Base-by-base conservation (phyloP, 495 filamentous ascomycete genomes). In the Apiosordaria backusii region DNA sequence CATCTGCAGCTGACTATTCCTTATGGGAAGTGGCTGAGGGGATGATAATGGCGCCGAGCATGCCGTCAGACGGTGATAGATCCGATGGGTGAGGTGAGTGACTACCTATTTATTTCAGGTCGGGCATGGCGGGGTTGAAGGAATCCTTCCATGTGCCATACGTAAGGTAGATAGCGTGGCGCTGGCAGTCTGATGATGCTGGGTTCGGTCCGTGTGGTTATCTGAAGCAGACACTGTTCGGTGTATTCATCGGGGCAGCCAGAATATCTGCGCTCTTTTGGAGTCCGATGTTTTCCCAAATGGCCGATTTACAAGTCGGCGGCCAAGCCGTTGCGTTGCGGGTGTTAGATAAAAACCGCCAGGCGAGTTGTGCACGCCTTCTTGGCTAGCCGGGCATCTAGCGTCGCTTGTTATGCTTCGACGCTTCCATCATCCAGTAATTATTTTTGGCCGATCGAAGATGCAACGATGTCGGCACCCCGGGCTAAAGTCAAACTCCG, bases 401-500 rank as follows among this genome's bases (percentile, higher is more conserved):
- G 35, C 35, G 35, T 45, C 35, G 5, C 16, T 45, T 18, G 10
- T 45, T 45, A 45, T 45, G 35, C 35, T 45, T 45, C 35, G 35
- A 45, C 16, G 29, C 29, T 35, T 35, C 29, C 29, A 35, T 35
- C 29, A 10, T 4, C 29, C 29, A 35, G 18, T 15, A 0, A 35
- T 10, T 59, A 59, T 59, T 18, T 23, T 25, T 26, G 6, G 57
- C 24, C 24, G 13, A 61, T 19, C 18, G 3, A 40, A 61, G 26
- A 26, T 27, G 59, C 59, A 61, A 61, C 59, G 59, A 25, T 61
- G 26, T 61, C 26, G 59, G 59, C 10, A 45, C 5, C 24, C 26
- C 59, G 59, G 59, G 59, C 21, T 10, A 61, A 19, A 61, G 27
- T 5, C 26, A 61, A 61, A 61, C 15, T 27, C 59, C 59, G 59